Evolutionary conservation across 768 basidiomycete species (phyloP).

Genomic region (Strobilomyces dryophilus): DNA sequence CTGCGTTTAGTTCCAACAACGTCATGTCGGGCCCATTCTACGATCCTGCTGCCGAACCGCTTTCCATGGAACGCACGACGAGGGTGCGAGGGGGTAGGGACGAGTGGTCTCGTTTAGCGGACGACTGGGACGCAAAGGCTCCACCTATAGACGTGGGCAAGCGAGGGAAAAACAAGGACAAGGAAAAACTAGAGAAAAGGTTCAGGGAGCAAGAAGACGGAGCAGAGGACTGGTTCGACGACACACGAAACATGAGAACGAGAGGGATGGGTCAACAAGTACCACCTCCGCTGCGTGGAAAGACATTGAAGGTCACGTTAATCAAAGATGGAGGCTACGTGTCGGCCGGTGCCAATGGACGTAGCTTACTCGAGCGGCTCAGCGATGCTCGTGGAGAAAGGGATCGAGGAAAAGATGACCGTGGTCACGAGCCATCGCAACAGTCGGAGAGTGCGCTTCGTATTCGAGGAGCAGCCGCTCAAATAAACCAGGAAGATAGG

Average conservation of each 20-base stretch:
- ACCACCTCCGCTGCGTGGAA: conserved; percentile 18
- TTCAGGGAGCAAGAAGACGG: conserved; percentile 54
- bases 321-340: conserved; percentile 27
- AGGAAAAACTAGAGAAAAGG: conserved; percentile 49
- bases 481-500: conserved; percentile 11
- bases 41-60: conserved; percentile 35
- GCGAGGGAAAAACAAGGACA: conserved; percentile 58
- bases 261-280: conserved; percentile 20
- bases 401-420: conserved; percentile 3
- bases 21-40: conserved; percentile 64
- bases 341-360: conserved; percentile 16
- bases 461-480: conserved; percentile 29
- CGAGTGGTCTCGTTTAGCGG: conserved; percentile 31
- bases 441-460: conserved; percentile 13
- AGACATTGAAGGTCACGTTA: conserved; percentile 36
- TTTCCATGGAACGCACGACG: conserved; percentile 31
- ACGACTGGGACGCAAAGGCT: conserved; percentile 43
- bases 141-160: conserved; percentile 63
- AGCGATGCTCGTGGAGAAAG: conserved; percentile 10
- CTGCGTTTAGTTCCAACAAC: conserved; percentile 67
- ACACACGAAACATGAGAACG: conserved; percentile 28
- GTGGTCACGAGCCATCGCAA: conserved; percentile 1
- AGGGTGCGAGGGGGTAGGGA: conserved; percentile 33
- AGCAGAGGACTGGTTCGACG: conserved; percentile 63
- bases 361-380: conserved; percentile 36